A percentile compares a stretch with the other conserved stretches of the same genome.
These are phyloP conservation scores for Haematococcus lacustris DNA, from an alignment of 139 green algal species.

Conservation along the genomic window DNA sequence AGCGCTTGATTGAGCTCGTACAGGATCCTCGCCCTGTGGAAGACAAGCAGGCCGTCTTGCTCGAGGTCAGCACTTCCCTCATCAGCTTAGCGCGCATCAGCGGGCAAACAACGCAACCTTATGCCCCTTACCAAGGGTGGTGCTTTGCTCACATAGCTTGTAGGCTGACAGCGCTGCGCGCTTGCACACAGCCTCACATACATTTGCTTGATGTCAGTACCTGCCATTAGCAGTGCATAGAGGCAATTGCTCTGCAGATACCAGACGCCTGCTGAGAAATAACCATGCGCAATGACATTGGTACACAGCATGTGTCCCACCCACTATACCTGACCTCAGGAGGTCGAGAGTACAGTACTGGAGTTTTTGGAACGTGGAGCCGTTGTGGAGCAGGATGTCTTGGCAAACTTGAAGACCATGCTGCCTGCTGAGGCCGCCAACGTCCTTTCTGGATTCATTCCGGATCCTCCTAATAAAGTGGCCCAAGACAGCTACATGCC, in stretches of 20 bases:
- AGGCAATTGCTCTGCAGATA: neutral
- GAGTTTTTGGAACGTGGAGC: constrained; percentile 51
- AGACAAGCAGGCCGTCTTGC: constrained; percentile 51
- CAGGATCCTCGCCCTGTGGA: constrained; percentile 56
- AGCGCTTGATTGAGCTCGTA: constrained; percentile 36
- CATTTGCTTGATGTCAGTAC: neutral
- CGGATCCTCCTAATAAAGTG: constrained; percentile 35
- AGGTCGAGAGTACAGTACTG: constrained; percentile 50
- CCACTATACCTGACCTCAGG: constrained; percentile 22
- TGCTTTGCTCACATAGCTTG: too few species aligned
- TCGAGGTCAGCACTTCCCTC: constrained; percentile 38
- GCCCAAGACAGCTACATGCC: neutral
- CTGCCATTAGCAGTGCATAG: neutral
- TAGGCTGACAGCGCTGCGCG: too few species aligned
- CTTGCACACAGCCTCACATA: constrained; percentile 3
- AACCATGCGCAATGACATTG: neutral
- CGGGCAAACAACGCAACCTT: too few species aligned
- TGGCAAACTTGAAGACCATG: constrained; percentile 43
- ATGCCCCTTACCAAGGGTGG: too few species aligned
- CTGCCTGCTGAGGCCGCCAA: constrained; percentile 34
- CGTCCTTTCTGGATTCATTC: constrained; percentile 41
- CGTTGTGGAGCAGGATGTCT: constrained; percentile 48
- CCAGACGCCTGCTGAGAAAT: neutral
- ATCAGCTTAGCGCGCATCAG: too few species aligned
- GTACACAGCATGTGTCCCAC: neutral